Evolutionary conservation across 768 basidiomycete species (phyloP).

Genomic region (Zangia roseola): DNA sequence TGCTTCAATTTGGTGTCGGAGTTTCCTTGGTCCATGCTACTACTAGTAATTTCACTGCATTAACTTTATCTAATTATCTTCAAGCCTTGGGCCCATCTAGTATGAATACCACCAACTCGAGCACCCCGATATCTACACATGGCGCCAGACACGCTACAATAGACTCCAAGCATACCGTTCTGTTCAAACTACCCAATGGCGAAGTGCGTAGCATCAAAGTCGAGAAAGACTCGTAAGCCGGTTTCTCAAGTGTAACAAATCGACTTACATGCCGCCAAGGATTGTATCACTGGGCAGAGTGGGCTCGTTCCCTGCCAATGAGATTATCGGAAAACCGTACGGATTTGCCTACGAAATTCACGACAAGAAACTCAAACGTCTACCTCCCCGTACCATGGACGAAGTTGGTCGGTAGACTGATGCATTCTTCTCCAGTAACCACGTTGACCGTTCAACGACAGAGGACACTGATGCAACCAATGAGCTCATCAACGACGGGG

Average conservation of each 20-base stretch:
- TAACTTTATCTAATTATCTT: too few species aligned
- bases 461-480: slow-evolving; percentile 98
- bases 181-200: slow-evolving; percentile 77
- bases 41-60: too few species aligned
- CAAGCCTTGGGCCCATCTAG: background rate
- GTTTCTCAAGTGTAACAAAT: background rate
- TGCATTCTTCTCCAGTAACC: background rate
- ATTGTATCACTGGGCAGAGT: slow-evolving; percentile 78
- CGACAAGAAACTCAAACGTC: slow-evolving; percentile 62
- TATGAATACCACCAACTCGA: slow-evolving; percentile 17
- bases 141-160: slow-evolving; percentile 39
- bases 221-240: slow-evolving; percentile 66
- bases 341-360: slow-evolving; percentile 88
- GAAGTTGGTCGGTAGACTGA: slow-evolving; percentile 64
- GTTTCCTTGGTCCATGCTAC: too few species aligned
- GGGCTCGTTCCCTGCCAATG: slow-evolving; percentile 76
- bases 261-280: slow-evolving; percentile 38
- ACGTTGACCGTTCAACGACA: slow-evolving; percentile 29
- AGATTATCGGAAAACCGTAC: slow-evolving; percentile 80
- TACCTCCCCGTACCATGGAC: slow-evolving; percentile 63
- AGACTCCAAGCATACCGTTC: slow-evolving; percentile 69
- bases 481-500: slow-evolving; percentile 88
- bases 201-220: slow-evolving; percentile 74
- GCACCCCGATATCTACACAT: slow-evolving; percentile 2
- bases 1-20: too few species aligned